Evolutionary conservation across 2,329 filamentous ascomycete species (phyloP).

Genomic region (Epichloe hybrida): DNA sequence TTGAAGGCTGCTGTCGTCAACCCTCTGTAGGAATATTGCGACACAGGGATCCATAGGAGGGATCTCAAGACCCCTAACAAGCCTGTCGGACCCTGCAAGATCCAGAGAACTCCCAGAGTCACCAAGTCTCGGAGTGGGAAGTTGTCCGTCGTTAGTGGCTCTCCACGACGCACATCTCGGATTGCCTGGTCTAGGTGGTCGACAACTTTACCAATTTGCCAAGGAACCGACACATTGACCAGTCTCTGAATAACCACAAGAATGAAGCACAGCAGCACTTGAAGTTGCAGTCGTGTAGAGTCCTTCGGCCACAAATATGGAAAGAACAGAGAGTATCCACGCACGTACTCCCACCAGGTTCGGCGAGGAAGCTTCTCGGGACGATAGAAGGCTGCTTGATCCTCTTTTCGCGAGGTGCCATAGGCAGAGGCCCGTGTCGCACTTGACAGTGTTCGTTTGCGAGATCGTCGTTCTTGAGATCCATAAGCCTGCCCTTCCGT

Average conservation of each 20-base stretch:
- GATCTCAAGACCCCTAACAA: conserved; percentile 71
- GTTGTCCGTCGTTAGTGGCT: conserved; percentile 19
- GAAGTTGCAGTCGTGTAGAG: conserved; percentile 54
- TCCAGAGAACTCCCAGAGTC: conserved; percentile 52
- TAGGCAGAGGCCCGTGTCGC: conserved; percentile 22
- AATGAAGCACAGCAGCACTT: conserved; percentile 70
- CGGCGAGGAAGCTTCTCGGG: conserved; percentile 74
- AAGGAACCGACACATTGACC: conserved; percentile 76
- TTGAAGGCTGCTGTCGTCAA: conserved; percentile 92
- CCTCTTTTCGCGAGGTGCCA: conserved; percentile 31
- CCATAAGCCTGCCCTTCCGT: conserved; percentile 14
- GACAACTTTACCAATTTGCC: conserved; percentile 70
- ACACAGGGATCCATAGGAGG: conserved; percentile 88
- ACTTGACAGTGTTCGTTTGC: conserved; percentile 24
- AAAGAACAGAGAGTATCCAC: conserved; percentile 86
- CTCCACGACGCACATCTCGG: conserved; percentile 31
- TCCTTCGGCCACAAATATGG: conserved; percentile 94
- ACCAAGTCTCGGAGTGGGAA: conserved; percentile 23
- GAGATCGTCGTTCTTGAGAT: conserved; percentile 15
- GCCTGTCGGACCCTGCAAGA: conserved; percentile 81
- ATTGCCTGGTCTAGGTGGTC: conserved; percentile 46
- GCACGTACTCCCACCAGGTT: conserved; percentile 92
- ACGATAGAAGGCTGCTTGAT: conserved; percentile 72
- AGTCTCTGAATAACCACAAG: conserved; percentile 69
- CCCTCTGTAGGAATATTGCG: conserved; percentile 91